A percentile compares a stretch with the other conserved stretches of the same genome.
phyloP scores from a whole-genome alignment of 2,329 filamentous ascomycete genomes.

The Clarireedia homoeocarpa region DNA sequence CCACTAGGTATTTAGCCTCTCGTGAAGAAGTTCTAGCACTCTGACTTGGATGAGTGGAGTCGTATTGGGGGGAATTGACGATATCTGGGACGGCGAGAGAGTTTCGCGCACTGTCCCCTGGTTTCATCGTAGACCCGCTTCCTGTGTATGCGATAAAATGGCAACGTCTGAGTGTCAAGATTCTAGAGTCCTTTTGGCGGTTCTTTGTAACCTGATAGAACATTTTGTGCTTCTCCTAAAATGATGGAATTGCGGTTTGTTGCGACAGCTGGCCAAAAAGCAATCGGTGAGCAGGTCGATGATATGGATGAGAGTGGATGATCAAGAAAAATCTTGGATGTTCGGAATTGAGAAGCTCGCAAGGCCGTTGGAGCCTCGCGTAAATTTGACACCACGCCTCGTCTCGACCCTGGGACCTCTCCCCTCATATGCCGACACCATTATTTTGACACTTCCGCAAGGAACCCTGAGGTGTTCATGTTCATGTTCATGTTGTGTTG shows the following conservation, averaged over 20 bases:
- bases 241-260: not conserved
- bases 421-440: too few relatives aligned
- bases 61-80: not conserved
- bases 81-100: constrained; percentile 5
- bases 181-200: too few relatives aligned
- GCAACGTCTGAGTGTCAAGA: not conserved
- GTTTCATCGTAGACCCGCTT: constrained; percentile 8
- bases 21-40: not conserved
- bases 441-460: too few relatives aligned
- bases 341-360: not conserved
- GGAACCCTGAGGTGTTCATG: too few relatives aligned
- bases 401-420: not conserved
- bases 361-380: not conserved
- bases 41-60: not conserved
- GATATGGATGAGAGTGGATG: not conserved
- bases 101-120: constrained; percentile 7
- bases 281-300: too few relatives aligned
- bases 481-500: too few relatives aligned
- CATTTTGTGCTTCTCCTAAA: not conserved
- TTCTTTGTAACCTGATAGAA: too few relatives aligned
- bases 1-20: not conserved
- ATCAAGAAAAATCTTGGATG: not conserved
- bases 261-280: too few relatives aligned
- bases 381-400: too few relatives aligned
- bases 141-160: not conserved